Conservation (phyloP, 306 rosid species). For the Chamaecrista fasciculata region DNA sequence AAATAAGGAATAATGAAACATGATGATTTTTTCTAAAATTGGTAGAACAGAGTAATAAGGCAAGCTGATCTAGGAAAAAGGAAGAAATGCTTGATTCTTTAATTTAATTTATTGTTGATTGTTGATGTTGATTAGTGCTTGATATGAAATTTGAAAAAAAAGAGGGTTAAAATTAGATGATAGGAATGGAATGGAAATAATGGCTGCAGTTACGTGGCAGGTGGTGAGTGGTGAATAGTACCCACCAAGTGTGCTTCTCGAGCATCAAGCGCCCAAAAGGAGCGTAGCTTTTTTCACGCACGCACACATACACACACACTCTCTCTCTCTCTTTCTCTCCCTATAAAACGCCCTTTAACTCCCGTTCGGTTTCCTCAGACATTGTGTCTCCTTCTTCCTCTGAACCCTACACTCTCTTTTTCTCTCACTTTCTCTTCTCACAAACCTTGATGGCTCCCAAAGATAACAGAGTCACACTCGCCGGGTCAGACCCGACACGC, state of each 20-base stretch:
- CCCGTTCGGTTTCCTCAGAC: not conserved
- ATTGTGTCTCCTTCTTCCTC: conserved; percentile 12
- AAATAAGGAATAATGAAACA: no score
- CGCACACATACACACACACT: conserved; percentile 14
- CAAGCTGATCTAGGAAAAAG: no score
- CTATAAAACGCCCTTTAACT: conserved; percentile 34
- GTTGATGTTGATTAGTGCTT: no score
- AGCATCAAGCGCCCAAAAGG: conserved; percentile 52
- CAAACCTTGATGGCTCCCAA: conserved; percentile 45
- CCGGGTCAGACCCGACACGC: conserved; percentile 7
- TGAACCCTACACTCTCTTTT: not conserved
- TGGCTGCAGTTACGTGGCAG: not conserved
- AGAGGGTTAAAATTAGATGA: not conserved
- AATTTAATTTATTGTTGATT: no score
- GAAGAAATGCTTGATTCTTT: no score
- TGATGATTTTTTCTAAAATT: no score
- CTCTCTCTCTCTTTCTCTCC: not conserved
- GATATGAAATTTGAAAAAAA: not conserved
- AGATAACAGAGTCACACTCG: not conserved
- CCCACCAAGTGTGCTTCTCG: conserved; percentile 31
- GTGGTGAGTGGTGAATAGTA: conserved; percentile 18
- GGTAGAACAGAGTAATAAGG: no score
- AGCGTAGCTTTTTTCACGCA: conserved; percentile 48
- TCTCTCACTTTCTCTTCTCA: not conserved
- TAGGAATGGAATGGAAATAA: not conserved